Evolutionary conservation across 495 filamentous ascomycete species (phyloP), one percentile per base, ranked within the genome.

Genomic region (Annulohypoxylon bovei): DNA sequence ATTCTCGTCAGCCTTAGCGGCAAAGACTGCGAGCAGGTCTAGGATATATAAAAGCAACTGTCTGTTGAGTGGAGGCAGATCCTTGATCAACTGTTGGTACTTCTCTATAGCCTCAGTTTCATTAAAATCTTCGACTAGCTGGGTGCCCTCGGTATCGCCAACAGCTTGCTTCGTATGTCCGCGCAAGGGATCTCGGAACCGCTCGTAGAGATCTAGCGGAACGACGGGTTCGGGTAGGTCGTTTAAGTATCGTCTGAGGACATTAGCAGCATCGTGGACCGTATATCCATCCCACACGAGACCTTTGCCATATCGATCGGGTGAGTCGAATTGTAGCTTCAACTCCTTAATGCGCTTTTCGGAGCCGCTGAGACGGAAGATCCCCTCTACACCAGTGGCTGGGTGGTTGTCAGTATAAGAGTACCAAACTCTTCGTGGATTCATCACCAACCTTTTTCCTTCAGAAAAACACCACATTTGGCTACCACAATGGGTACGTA

Each of bases 401-500:
- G 78, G 56, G 39, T 57, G 14, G 37, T 16, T 42, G 62, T 79
- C 68, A 77, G 74, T 74, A 69, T 64, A 37, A 33, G n/a, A n/a
- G n/a, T 30, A 55, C 59, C 30, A n/a, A 32, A 44, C 27, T 27
- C 35, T 11, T 28, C 42, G 39, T 50, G 54, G 22, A 23, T 30
- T 46, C 5, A 68, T 60, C 40, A 83, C 87, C 68, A 75, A 97
- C 95, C 95, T 90, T 97, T 98, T 78, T 99, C 95, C 77, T 99
- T 99, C 69, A 99, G 80, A 74, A 93, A 99, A 1, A 99, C 94
- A 50, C 95, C 95, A 79, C 95, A 99, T 79, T 99, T 99, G 4
- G 95, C 95, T 39, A 99, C 95, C 49, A 99, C 95, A 70, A 99
- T 98, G 8, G 95, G 95, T 4, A 99, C 94, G 77, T 99, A 99